Base-by-base conservation (phyloP, 352 stramenopile species). In the Phytophthora tentaculata region DNA sequence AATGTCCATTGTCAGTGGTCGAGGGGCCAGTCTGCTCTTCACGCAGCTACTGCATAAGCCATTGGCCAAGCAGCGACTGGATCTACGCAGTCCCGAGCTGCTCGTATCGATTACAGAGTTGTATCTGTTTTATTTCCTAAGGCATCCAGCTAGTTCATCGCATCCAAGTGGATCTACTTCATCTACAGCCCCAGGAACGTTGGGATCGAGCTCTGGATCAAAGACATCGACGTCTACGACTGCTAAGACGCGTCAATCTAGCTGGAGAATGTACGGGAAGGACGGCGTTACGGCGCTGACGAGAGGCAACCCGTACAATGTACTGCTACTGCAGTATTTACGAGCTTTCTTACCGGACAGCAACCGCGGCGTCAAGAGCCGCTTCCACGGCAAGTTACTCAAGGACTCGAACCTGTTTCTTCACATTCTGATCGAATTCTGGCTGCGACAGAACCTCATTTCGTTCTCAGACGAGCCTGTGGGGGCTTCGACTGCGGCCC, bases 391-490 rank as follows among this genome's bases (percentile, higher is more conserved):
- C 74, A 94, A 92, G 57, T 65, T 92, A 35, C 61, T 92, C 26
- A 86, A 95, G 66, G 70, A 88, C 60, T 86, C 86, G 29, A 94
- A 88, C 65, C 73, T 95, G 3, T 95, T 96, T 63, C 74, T 96
- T 23, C 86, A 95, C 59, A 86, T 92, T 41, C 57, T 95, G 43
- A 94, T 96, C 20, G 89, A 96, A 61, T 93, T 94, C 52, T 96
- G 89, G 89, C 74, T 96, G 48, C 84, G 83, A n/a, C 89, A 96
- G 61, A 96, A 96, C 63, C 79, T 94, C 53, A 93, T 96, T 53
- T 77, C 87, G 59, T 95, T 93, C 56, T 87, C 85, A 0, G 80
- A 93, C 54, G 86, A 89, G n/a, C 63, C 77, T 3, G 41, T 72
- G 5, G 59, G 56, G 17, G 59, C 60, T 9, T 74, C 72, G 1